Percentiles rank a stretch among this genome's conserved stretches.
Evolutionary conservation across 352 stramenopile species (phyloP).

Genomic region (Globisporangium takayamanum): DNA sequence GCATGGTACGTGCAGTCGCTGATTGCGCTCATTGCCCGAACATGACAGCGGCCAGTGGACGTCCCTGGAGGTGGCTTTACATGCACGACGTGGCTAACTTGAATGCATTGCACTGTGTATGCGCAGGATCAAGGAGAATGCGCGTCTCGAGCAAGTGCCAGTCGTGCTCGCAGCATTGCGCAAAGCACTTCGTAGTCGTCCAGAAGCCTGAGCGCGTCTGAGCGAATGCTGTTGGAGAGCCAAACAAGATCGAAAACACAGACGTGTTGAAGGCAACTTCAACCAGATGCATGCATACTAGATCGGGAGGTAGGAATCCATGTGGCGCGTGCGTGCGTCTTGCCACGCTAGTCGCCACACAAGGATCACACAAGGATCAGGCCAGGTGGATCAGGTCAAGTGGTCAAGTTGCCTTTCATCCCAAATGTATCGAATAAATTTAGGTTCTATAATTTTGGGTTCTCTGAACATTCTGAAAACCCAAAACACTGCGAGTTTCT

Average conservation of each 20-base stretch:
- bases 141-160: not conserved
- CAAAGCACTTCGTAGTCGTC: not conserved
- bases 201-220: not conserved
- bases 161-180: conserved; percentile 2
- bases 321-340: too few relatives aligned
- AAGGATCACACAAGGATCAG: too few relatives aligned
- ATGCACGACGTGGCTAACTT: not conserved
- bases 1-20: conserved; percentile 60
- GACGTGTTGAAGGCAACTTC: conserved; percentile 8
- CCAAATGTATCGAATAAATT: too few relatives aligned
- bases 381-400: too few relatives aligned
- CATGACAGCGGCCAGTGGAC: too few relatives aligned
- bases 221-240: not conserved
- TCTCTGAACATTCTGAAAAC: too few relatives aligned
- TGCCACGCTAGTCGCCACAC: too few relatives aligned
- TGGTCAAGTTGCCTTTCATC: too few relatives aligned
- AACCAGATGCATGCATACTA: not conserved
- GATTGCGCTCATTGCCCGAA: not conserved
- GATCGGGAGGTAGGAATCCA: too few relatives aligned
- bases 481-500: too few relatives aligned
- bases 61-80: too few relatives aligned
- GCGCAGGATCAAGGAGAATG: conserved; percentile 5
- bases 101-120: not conserved
- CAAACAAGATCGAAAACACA: not conserved
- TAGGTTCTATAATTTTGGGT: too few relatives aligned